These are phyloP conservation scores for Leccinum ochraceum DNA, from an alignment of 768 basidiomycete genomes.

Conservation along the genomic window DNA sequence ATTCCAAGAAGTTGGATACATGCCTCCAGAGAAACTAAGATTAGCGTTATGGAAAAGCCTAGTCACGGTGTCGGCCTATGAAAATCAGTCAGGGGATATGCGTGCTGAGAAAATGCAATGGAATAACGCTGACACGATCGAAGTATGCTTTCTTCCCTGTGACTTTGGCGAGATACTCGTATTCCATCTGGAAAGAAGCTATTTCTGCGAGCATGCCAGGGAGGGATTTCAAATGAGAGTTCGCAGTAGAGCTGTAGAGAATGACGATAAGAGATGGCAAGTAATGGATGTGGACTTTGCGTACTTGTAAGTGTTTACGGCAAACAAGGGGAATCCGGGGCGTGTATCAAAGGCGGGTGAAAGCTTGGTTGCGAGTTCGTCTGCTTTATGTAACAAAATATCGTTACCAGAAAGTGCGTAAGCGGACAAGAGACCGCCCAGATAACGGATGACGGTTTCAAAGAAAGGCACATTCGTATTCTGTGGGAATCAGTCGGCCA, in stretches of 20 bases:
- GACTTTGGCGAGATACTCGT: conserved; percentile 76
- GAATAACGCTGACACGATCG: conserved; percentile 45
- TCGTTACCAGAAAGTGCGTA: conserved; percentile 71
- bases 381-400: conserved; percentile 65
- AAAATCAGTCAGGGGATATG: background rate
- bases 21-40: conserved; percentile 50
- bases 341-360: conserved; percentile 71
- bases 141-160: conserved; percentile 69
- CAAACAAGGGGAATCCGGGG: conserved; percentile 69
- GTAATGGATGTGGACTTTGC: conserved; percentile 10
- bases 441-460: conserved; percentile 87
- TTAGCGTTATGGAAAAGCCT: conserved; percentile 48
- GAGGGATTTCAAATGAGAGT: background rate
- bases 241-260: background rate
- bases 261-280: background rate
- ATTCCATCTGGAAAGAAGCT: conserved; percentile 80
- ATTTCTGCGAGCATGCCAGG: conserved; percentile 72
- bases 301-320: conserved; percentile 66
- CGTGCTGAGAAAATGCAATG: background rate
- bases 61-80: conserved; percentile 51
- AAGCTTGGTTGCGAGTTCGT: conserved; percentile 74
- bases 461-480: conserved; percentile 57
- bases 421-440: conserved; percentile 85
- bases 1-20: conserved; percentile 66
- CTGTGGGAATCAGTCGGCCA: conserved; percentile 11